Evolutionary conservation across 1,139 yeast species (phyloP).

Genomic region (Yamadazyma friedrichii): DNA sequence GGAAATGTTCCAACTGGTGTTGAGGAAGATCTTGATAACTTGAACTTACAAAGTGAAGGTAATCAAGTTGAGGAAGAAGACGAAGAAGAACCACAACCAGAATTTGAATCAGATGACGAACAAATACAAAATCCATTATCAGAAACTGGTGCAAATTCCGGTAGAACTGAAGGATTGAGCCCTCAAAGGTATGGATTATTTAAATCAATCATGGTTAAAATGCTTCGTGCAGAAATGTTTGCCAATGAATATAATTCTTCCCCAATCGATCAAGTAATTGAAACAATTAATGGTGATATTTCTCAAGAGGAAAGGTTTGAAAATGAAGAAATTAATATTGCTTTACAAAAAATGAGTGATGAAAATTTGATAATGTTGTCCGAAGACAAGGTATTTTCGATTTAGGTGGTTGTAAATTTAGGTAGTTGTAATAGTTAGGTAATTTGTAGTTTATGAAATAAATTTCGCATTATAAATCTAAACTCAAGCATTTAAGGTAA

Average conservation of each 20-base stretch:
- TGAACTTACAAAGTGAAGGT: slow-evolving; percentile 14
- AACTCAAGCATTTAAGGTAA: too few species aligned
- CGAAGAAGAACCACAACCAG: slow-evolving; percentile 1
- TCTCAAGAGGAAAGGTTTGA: slow-evolving; percentile 63
- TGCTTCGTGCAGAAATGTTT: slow-evolving; percentile 48
- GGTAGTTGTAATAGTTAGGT: too few species aligned
- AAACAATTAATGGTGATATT: slow-evolving; percentile 49
- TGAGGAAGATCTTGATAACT: slow-evolving; percentile 28
- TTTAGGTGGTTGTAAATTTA: slow-evolving; percentile 21
- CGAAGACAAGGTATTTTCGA: slow-evolving; percentile 63
- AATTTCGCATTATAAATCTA: too few species aligned
- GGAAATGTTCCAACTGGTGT: slow-evolving; percentile 10
- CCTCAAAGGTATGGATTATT: slow-evolving; percentile 48
- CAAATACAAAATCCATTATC: slow-evolving; percentile 24
- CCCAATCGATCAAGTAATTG: slow-evolving; percentile 42
- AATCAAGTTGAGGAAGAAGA: slow-evolving; percentile 20
- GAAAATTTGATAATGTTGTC: slow-evolving; percentile 60
- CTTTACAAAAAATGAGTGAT: slow-evolving; percentile 49
- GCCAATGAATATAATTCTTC: slow-evolving; percentile 45
- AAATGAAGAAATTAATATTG: slow-evolving; percentile 51
- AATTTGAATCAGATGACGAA: slow-evolving; percentile 21
- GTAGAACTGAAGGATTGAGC: slow-evolving; percentile 33
- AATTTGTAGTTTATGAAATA: slow-evolving; percentile 1
- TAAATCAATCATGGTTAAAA: slow-evolving; percentile 44
- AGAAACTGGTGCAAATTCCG: slow-evolving; percentile 21